Conservation (phyloP, 129 eudicot species). For the sunflower (Helianthus annuus) region DNA sequence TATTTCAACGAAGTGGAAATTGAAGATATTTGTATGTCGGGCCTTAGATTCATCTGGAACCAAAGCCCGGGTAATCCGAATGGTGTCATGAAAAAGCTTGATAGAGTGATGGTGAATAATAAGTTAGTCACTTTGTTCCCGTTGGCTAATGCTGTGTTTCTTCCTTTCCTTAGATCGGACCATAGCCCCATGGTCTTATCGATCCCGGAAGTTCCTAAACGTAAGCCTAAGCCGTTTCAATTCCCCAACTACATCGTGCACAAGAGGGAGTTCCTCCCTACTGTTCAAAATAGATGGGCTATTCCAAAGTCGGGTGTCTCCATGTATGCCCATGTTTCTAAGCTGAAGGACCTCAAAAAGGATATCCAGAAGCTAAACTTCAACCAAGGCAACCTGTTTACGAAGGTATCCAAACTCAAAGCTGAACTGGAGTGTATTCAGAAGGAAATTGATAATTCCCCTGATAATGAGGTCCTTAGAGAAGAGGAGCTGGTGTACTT, state of each 20-base stretch:
- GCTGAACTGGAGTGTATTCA: neutral
- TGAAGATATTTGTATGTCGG: neutral
- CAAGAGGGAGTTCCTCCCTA: neutral
- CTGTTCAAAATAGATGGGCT: neutral
- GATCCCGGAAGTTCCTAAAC: too few species aligned
- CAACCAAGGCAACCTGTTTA: neutral
- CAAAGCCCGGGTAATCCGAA: neutral
- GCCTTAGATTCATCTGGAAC: neutral
- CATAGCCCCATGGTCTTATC: neutral
- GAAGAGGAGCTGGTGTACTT: neutral
- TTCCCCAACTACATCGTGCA: too few species aligned
- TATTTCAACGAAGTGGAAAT: neutral
- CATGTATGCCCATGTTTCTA: neutral
- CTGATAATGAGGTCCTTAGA: neutral
- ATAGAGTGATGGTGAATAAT: neutral
- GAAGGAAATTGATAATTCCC: neutral
- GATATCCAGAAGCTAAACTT: too few species aligned
- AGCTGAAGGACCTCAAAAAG: neutral
- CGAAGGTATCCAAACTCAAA: neutral
- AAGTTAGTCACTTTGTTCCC: neutral
- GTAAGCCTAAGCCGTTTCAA: neutral
- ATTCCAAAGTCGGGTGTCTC: neutral
- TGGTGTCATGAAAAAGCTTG: neutral
- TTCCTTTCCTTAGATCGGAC: neutral
- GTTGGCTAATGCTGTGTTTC: neutral